These are phyloP conservation scores for Mycosphaerelloides madeirae DNA, from an alignment of 2,329 filamentous ascomycete genomes.

Conservation along the genomic window DNA sequence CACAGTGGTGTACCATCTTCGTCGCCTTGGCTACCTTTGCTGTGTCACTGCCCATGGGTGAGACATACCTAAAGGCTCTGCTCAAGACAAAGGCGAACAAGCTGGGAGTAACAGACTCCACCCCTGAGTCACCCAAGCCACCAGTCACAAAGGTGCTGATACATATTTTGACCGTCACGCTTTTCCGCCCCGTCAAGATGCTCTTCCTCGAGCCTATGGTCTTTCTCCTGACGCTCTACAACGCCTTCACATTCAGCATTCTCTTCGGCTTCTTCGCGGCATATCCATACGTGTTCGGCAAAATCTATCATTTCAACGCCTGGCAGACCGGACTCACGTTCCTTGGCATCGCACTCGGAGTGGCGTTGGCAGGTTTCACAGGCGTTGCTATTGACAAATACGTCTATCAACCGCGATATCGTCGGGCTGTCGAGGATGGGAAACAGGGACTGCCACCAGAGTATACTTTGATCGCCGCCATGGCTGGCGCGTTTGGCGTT, in stretches of 20 bases:
- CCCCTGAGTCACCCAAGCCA: slow-evolving; percentile 52
- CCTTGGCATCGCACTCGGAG: slow-evolving; percentile 21
- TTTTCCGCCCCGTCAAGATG: slow-evolving; percentile 41
- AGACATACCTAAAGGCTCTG: slow-evolving; percentile 44
- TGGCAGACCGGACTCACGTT: slow-evolving; percentile 31
- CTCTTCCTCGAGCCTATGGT: slow-evolving; percentile 45
- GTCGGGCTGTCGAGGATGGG: neutral
- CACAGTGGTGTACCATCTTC: slow-evolving; percentile 29
- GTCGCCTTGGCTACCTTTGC: slow-evolving; percentile 44
- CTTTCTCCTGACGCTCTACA: slow-evolving; percentile 40
- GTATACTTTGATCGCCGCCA: slow-evolving; percentile 28
- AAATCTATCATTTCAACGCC: slow-evolving; percentile 23
- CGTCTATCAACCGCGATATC: slow-evolving; percentile 21
- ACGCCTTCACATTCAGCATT: slow-evolving; percentile 29
- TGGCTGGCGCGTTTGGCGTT: slow-evolving; percentile 26
- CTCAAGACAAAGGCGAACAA: slow-evolving; percentile 46
- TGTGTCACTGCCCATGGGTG: slow-evolving; percentile 43
- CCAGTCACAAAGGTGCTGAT: slow-evolving; percentile 37
- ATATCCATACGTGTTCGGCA: slow-evolving; percentile 26
- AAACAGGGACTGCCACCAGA: slow-evolving; percentile 21
- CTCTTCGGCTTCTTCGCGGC: slow-evolving; percentile 33
- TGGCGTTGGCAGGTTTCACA: too few relatives aligned
- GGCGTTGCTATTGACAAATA: slow-evolving; percentile 19
- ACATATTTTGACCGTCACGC: slow-evolving; percentile 50
- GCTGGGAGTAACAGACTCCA: too few relatives aligned